Conservation (phyloP, 2,329 filamentous ascomycete species). For the Westerdykella ornata region DNA sequence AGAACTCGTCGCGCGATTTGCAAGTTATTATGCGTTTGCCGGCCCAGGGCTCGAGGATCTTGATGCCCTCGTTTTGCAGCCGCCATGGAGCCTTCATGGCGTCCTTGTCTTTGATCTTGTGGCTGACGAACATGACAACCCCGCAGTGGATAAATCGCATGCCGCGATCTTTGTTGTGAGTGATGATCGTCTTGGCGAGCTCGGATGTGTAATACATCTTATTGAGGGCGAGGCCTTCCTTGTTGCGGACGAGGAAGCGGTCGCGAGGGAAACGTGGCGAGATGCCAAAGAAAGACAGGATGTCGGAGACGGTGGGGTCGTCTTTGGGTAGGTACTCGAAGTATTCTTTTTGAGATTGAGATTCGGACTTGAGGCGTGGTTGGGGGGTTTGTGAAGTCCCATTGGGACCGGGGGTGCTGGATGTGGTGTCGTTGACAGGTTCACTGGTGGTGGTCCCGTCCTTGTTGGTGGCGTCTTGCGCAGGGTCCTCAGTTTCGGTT, state of each 20-base stretch:
- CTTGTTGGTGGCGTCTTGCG: slow-evolving; percentile 9
- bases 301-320: slow-evolving; percentile 68
- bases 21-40: slow-evolving; percentile 71
- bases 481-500: slow-evolving; percentile 20
- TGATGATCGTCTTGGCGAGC: slow-evolving; percentile 77
- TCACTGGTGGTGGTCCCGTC: slow-evolving; percentile 1
- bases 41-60: slow-evolving; percentile 85
- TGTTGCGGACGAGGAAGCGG: slow-evolving; percentile 94
- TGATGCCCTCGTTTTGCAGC: slow-evolving; percentile 89
- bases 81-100: slow-evolving; percentile 88
- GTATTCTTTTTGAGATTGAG: slow-evolving; percentile 66
- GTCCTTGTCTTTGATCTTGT: slow-evolving; percentile 84
- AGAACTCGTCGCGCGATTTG: slow-evolving; percentile 70
- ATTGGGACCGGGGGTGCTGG: neutral
- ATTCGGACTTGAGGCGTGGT: slow-evolving; percentile 38
- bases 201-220: slow-evolving; percentile 94
- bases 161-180: slow-evolving; percentile 78
- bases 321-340: slow-evolving; percentile 80
- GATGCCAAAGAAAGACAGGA: slow-evolving; percentile 79
- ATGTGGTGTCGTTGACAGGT: slow-evolving; percentile 21
- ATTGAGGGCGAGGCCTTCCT: slow-evolving; percentile 77
- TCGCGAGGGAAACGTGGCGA: slow-evolving; percentile 79
- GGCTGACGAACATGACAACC: slow-evolving; percentile 78
- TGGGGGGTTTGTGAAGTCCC: slow-evolving; percentile 3
- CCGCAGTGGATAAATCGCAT: slow-evolving; percentile 95